Conservation (phyloP, 2,329 filamentous ascomycete species). For the Aspergillus brunneoviolaceus region DNA sequence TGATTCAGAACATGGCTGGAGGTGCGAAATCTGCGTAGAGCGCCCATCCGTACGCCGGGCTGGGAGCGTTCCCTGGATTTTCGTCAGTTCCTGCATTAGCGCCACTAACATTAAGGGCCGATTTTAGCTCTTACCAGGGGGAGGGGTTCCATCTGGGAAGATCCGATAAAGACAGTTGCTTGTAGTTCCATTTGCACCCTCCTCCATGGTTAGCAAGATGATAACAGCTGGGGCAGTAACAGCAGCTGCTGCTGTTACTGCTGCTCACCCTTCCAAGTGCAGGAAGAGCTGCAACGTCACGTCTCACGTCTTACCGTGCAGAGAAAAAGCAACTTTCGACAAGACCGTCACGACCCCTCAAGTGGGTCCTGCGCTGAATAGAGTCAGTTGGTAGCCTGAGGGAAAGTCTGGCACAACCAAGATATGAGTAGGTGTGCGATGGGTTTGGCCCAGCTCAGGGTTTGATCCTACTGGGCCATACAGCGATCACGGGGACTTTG, state of each 20-base stretch:
- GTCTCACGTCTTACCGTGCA: constrained; percentile 1
- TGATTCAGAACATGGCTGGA: constrained; percentile 16
- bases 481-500: constrained; percentile 8
- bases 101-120: constrained; percentile 20
- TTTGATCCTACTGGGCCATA: constrained; percentile 8
- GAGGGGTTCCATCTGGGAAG: constrained; percentile 5
- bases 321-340: background rate
- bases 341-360: background rate
- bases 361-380: constrained; percentile 1
- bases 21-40: background rate
- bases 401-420: background rate
- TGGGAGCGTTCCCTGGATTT: constrained; percentile 14
- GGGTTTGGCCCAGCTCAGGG: background rate
- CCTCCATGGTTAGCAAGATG: background rate
- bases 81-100: constrained; percentile 41
- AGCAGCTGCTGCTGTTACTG: background rate
- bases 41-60: too few species aligned
- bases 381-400: background rate
- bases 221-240: background rate
- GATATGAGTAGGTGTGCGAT: background rate
- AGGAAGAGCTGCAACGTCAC: constrained; percentile 3
- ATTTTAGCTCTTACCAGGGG: constrained; percentile 15
- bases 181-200: background rate
- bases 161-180: background rate
- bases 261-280: background rate